Evolutionary conservation across 23 red algal genomes (phyloP), one percentile per base, ranked within the genome.

Genomic region (Porphyridium purpureum): DNA sequence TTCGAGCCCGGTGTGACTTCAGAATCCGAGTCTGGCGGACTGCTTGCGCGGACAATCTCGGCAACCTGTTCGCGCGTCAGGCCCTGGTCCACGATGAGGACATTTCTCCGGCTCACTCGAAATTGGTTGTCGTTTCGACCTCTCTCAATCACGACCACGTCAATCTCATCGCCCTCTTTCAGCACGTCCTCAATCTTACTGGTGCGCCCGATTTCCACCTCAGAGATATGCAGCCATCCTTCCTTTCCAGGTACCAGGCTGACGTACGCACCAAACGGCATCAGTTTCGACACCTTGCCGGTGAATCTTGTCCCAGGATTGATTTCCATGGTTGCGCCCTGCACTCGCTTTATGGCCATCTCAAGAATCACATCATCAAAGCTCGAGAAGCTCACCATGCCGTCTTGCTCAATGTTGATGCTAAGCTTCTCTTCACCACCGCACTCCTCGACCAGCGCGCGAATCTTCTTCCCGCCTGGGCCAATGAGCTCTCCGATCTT

Each of bases 221-320:
- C 87, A 4, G 87, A 94, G 33, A 94, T 94, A 31, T 94, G 87
- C 30, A 78, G 36, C 76, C 69, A 84, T 24, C 69, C 87, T 51
- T 93, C 86, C 29, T 82, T 83, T 11, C 86, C 86, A 1, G 48
- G 26, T 27, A 50, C 51, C 31, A 93, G 54, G 48, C 83, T 62
- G 4, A 94, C 59, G 60, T 84, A 94, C 57, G 80, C 80, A 1
- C 77, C 87, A 70, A 94, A 94, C 40, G 87, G 87, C 33, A 84
- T 54, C 52, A 84, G 49, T 51, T 84, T 83, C 9, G 56, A 38
- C 21, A 78, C 60, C 1, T 31, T 24, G 26, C 34, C 62, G 27
- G 46, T 29, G 11, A 44, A 44, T 44, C 38, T 44, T 11, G 11
- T 44, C 38, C 38, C 38, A 44, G 17, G 11, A 17, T 44, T 44